Percentiles rank a stretch among this genome's conserved stretches.
Evolutionary conservation across 345 rosid species (phyloP).

Genomic region (Clausena lansium): DNA sequence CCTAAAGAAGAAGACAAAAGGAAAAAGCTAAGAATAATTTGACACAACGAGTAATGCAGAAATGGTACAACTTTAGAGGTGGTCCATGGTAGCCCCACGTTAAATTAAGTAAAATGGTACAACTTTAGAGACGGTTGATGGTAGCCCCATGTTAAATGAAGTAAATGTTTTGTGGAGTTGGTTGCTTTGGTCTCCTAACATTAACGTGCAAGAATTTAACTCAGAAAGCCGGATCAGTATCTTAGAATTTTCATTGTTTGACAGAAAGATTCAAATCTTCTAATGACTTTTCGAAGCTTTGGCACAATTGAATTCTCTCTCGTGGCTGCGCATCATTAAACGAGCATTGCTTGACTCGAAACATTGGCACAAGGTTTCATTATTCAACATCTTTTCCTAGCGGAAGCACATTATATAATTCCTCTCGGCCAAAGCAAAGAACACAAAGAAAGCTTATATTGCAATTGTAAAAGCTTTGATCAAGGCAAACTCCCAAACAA

Average conservation of each 20-base stretch:
- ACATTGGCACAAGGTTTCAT: too few species aligned
- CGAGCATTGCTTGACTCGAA: too few species aligned
- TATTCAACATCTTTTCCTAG: too few species aligned
- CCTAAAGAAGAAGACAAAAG: background rate
- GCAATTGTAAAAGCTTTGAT: background rate
- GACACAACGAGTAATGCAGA: too few species aligned
- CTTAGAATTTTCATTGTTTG: background rate
- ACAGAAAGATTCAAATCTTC: background rate
- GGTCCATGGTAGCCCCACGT: background rate
- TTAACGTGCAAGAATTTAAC: background rate
- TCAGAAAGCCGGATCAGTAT: background rate
- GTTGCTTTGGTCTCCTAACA: background rate
- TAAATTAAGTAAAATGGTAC: background rate
- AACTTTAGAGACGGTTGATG: too few species aligned
- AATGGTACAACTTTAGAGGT: too few species aligned
- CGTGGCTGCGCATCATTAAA: too few species aligned
- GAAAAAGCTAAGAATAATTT: too few species aligned
- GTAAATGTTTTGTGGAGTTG: background rate
- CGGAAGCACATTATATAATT: too few species aligned
- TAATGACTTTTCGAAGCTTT: background rate
- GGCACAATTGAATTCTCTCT: background rate
- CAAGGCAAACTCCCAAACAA: background rate
- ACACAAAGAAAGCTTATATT: too few species aligned
- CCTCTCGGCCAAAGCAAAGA: too few species aligned
- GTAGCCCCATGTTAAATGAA: background rate